Evolutionary conservation across 1,139 yeast species (phyloP), one percentile per base, ranked within the genome.

Genomic region (Diutina neorugosa): DNA sequence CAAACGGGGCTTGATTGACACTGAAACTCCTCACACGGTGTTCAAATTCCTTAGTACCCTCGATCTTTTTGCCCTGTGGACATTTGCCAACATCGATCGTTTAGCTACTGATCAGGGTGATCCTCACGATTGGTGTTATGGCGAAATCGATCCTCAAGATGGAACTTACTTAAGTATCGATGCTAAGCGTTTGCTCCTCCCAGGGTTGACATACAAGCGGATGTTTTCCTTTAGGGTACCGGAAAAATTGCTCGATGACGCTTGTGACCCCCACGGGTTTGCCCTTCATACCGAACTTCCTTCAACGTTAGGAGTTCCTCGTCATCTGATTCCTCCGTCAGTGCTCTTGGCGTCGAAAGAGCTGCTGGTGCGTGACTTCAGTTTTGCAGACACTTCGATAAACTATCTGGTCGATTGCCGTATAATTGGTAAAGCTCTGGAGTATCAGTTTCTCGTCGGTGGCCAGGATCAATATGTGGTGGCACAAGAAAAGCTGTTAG

Each of bases 51-150:
- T 74, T 54, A 73, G 70, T 55, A 74, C 74, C 77, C 63, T 71
- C 46, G 79, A 74, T 57, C 61, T 74, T 40, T 74, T 71, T 62
- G 79, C 79, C 2, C 69, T 73, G 43, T 74, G 78, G 78, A 65
- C 76, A 7, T 74, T 67, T 58, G 76, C 78, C 31, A 74, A 74
- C 57, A 74, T 74, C 40, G 76, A 71, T 57, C 60, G 79, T 46
- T 62, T 74, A 25, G 69, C 66, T 14, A 73, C 78, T 6, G 79
- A 74, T 58, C 64, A 72, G 54, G 78, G 77, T 1, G 76, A 74
- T 56, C 78, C 78, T 4, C 74, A 71, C 57, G 78, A 74, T 61
- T 74, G 78, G 78, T 74, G 78, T 60, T 70, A 66, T 27, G 77
- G 77, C 2, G 79, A 74, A 54, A 69, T 66, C 1, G 79, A 74